Conservation (phyloP, 805 yeast species). For the Kuraishia floccosa region DNA sequence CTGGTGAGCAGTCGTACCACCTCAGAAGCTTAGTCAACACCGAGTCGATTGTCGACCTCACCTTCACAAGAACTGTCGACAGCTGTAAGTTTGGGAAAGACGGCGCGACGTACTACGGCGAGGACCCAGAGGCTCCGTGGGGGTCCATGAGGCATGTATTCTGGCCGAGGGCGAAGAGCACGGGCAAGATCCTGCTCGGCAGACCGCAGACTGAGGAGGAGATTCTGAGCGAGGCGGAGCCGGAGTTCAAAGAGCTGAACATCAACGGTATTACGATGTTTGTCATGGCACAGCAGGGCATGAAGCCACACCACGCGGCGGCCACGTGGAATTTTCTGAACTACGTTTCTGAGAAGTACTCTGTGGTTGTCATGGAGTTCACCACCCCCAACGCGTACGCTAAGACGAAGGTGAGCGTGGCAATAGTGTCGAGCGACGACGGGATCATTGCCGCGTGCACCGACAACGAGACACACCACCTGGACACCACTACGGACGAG, state of each 20-base stretch:
- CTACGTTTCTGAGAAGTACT: constrained; percentile 65
- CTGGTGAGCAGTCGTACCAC: constrained; percentile 28
- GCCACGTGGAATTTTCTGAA: constrained; percentile 91
- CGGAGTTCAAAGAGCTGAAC: constrained; percentile 5
- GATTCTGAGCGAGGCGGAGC: constrained; percentile 8
- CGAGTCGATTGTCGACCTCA: constrained; percentile 62
- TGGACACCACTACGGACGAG: constrained; percentile 46
- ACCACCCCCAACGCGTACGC: constrained; percentile 90
- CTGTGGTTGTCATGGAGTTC: constrained; percentile 89
- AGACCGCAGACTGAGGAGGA: constrained; percentile 8
- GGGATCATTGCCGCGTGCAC: constrained; percentile 48
- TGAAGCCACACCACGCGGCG: constrained; percentile 99
- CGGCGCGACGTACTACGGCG: constrained; percentile 82
- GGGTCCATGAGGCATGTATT: constrained; percentile 93
- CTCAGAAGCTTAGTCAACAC: constrained; percentile 57
- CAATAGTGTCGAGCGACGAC: constrained; percentile 55
- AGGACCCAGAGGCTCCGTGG: constrained; percentile 81
- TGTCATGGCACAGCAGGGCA: constrained; percentile 95
- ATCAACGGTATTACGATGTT: constrained; percentile 57
- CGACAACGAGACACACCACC: constrained; percentile 53
- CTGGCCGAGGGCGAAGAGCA: constrained; percentile 82
- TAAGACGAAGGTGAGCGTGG: constrained; percentile 67
- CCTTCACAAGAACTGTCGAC: constrained; percentile 47
- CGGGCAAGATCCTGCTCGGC: constrained; percentile 49
- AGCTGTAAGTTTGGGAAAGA: constrained; percentile 87